These are phyloP conservation scores for Glarea lozoyensis DNA, from an alignment of 495 filamentous ascomycete genomes.

Conservation along the genomic window DNA sequence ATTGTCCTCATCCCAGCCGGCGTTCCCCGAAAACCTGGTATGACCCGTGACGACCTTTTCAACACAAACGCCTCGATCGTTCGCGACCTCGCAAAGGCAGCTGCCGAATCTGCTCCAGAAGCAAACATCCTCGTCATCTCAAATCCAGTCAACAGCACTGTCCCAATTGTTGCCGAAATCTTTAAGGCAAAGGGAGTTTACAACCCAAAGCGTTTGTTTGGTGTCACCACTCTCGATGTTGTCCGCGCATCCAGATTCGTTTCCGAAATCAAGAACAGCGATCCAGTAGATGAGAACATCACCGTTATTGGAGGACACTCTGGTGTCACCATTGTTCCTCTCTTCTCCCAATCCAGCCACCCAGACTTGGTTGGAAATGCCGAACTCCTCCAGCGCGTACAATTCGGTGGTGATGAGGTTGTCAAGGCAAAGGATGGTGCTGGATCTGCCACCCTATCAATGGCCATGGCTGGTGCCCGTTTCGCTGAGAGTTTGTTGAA, in stretches of 20 bases:
- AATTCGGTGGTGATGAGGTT: constrained; percentile 99
- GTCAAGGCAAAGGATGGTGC: constrained; percentile 98
- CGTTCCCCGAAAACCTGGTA: constrained; percentile 98
- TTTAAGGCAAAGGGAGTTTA: constrained; percentile 91
- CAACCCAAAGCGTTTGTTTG: constrained; percentile 97
- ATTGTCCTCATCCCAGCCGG: constrained; percentile 96
- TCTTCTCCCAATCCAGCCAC: constrained; percentile 90
- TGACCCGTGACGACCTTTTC: constrained; percentile 99
- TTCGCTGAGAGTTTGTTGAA: constrained; percentile 93
- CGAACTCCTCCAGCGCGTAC: constrained; percentile 84
- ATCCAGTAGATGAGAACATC: constrained; percentile 88
- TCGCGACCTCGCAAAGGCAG: constrained; percentile 94
- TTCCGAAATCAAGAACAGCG: constrained; percentile 78
- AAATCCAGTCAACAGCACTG: constrained; percentile 99
- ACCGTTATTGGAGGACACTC: constrained; percentile 96
- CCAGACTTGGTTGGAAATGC: constrained; percentile 66
- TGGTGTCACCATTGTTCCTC: constrained; percentile 94
- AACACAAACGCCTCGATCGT: constrained; percentile 99
- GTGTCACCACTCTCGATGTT: constrained; percentile 98
- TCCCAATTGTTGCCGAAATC: constrained; percentile 93
- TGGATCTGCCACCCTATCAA: constrained; percentile 95
- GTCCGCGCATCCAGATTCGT: constrained; percentile 98
- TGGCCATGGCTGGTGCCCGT: constrained; percentile 97
- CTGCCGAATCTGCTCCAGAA: constrained; percentile 77
- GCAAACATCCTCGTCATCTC: constrained; percentile 96